Evolutionary conservation across 306 rosid genomes (phyloP).

Genomic region (Acacia confusa): DNA sequence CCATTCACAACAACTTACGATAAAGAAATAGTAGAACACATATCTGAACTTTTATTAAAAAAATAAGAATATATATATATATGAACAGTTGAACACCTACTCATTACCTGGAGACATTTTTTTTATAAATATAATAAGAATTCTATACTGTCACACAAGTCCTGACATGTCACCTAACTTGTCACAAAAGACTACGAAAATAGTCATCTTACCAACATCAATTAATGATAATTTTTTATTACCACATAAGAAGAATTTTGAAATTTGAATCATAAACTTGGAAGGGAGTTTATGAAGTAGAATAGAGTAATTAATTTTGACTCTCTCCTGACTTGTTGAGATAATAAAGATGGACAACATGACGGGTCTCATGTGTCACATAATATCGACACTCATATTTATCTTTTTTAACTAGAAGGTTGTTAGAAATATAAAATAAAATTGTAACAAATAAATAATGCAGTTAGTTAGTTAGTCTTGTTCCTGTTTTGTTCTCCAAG

Average conservation of each 20-base stretch:
- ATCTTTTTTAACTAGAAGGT: background rate
- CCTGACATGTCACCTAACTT: background rate
- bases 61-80: too few relatives aligned
- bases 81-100: background rate
- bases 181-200: background rate
- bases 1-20: background rate
- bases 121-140: background rate
- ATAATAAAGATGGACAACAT: background rate
- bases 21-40: background rate
- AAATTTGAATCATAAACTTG: background rate
- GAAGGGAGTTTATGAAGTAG: background rate
- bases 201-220: background rate
- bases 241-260: background rate
- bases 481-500: too few relatives aligned
- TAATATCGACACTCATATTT: background rate
- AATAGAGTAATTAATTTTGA: background rate
- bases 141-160: background rate
- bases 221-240: background rate
- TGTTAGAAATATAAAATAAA: too few relatives aligned
- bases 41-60: too few relatives aligned
- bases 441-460: too few relatives aligned
- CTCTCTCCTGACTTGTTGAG: background rate
- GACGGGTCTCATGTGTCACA: background rate
- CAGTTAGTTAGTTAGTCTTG: too few relatives aligned
- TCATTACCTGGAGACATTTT: background rate